Evolutionary conservation across 2,329 filamentous ascomycete species (phyloP).

Genomic region (Ploettnerulaceae sp.): DNA sequence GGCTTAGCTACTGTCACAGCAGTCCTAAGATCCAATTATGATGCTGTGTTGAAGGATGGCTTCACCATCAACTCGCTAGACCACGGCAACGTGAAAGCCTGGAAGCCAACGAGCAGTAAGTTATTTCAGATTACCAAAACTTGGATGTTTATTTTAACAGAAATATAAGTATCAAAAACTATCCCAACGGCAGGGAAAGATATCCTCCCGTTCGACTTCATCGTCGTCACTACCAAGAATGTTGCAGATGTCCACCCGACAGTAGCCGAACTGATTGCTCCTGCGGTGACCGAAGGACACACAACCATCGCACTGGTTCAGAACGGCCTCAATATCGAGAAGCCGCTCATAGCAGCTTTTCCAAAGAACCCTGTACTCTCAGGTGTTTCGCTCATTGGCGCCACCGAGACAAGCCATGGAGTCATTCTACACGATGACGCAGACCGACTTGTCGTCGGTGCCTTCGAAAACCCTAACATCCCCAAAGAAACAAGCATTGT

Average conservation of each 20-base stretch:
- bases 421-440: constrained; percentile 24
- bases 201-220: constrained; percentile 21
- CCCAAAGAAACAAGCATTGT: constrained; percentile 6
- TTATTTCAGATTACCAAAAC: neutral
- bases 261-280: constrained; percentile 22
- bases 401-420: constrained; percentile 21
- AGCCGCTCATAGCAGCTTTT: constrained; percentile 23
- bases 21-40: constrained; percentile 27
- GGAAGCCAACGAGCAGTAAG: constrained; percentile 23
- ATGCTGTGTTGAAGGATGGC: constrained; percentile 21
- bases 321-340: constrained; percentile 31
- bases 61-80: constrained; percentile 28
- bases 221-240: constrained; percentile 29
- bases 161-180: neutral
- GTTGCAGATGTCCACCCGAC: constrained; percentile 35
- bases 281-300: constrained; percentile 24
- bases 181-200: constrained; percentile 13
- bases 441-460: constrained; percentile 23
- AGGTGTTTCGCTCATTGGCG: constrained; percentile 27
- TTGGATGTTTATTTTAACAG: neutral
- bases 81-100: constrained; percentile 23
- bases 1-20: constrained; percentile 23
- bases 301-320: constrained; percentile 27
- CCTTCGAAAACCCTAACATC: constrained; percentile 22
- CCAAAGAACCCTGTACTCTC: constrained; percentile 26